Evolutionary conservation across 2,329 filamentous ascomycete genomes (phyloP), one percentile per base, ranked within the genome.

Genomic region (Fonsecaea monophora): DNA sequence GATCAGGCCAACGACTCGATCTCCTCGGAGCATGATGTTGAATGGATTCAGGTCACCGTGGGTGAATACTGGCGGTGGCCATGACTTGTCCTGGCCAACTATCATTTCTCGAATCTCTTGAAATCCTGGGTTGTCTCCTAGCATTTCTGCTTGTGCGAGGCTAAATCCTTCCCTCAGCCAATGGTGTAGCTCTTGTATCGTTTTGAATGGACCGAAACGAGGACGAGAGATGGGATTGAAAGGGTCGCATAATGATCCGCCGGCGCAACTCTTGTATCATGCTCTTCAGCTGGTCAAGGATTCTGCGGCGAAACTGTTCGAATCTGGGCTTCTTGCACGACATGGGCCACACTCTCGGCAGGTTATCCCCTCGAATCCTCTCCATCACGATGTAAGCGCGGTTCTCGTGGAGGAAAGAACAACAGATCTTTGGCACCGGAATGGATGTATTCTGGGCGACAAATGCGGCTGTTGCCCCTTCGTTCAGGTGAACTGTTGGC

Each of bases 341-440:
- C 13, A 45, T 58, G 12, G 4, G 25, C 74, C 72, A 76, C 1
- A 58, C 68, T 10, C 42, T 62, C 34, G 70, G 63, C n/a, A 78
- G 18, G 4, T 48, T 45, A 9, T 73, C 61, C 30, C 80, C 78
- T 3, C 73, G 58, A 34, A 81, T 76, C 50, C 75, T 62, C 37
- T 77, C 72, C 82, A 85, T 85, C 0, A 84, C 75, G 53, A 85
- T 83, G 69, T 82, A 83, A 0, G 79, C 75, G 3, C 69, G 68
- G 18, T 77, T 77, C 9, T 77, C 76, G 61, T 78, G 74, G 1
- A 75, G 61, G 59, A 85, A 85, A 40, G 81, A 75, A 67, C 76
- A 82, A 68, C 82, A 75, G 1, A 84, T 75, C 9, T 77, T 76
- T 2, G 83, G 82, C 0, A 84, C 79, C 3, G 82, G 82, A 25